These are phyloP conservation scores for Cryphonectria naterciae DNA, from an alignment of 2,329 filamentous ascomycete genomes.

Conservation along the genomic window DNA sequence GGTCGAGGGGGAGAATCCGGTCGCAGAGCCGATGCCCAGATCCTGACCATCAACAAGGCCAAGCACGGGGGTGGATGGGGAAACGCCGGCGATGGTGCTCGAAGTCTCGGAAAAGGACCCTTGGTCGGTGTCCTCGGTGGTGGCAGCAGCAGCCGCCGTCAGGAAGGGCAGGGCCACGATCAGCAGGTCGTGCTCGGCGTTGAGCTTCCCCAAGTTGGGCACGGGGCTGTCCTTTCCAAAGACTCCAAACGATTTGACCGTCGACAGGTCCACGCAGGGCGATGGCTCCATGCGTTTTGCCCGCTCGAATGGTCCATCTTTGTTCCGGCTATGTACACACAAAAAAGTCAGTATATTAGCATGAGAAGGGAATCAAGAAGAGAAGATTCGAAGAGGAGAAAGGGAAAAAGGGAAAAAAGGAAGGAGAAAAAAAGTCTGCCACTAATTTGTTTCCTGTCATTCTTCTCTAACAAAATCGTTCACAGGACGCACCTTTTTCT, in stretches of 20 bases:
- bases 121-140: constrained; percentile 22
- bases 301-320: constrained; percentile 16
- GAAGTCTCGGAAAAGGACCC: constrained; percentile 27
- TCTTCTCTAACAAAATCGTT: background rate
- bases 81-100: constrained; percentile 29
- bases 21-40: constrained; percentile 19
- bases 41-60: constrained; percentile 31
- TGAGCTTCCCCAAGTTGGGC: constrained; percentile 28
- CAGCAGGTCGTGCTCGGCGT: constrained; percentile 30
- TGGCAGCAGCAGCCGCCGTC: constrained; percentile 8
- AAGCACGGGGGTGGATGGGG: constrained; percentile 24
- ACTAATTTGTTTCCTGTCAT: background rate
- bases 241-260: constrained; percentile 30
- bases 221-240: constrained; percentile 29
- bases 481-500: constrained; percentile 25
- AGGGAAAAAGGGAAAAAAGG: no score
- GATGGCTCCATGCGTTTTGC: constrained; percentile 25
- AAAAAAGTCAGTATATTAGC: constrained; percentile 12
- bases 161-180: constrained; percentile 28
- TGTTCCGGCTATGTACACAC: constrained; percentile 13
- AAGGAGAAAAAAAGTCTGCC: background rate
- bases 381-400: no score
- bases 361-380: background rate
- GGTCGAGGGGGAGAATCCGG: constrained; percentile 4
- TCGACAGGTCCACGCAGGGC: constrained; percentile 25